Base-by-base conservation (phyloP, 2,329 filamentous ascomycete species). In the Zelopaecilomyces penicillatus region DNA sequence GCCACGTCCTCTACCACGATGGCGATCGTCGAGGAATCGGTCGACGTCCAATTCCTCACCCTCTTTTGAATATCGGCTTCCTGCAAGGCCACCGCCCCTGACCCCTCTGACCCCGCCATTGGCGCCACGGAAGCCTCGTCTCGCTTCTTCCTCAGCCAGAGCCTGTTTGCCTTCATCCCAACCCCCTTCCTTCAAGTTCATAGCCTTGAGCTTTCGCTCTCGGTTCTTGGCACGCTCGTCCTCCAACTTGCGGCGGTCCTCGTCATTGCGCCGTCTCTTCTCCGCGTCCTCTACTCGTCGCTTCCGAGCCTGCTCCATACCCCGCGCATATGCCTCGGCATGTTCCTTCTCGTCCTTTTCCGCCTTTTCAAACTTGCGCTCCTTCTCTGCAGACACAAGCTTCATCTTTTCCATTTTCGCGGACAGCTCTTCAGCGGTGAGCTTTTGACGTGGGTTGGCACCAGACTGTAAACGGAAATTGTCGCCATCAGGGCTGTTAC, bases 371-470 rank as follows among this genome's bases (percentile, higher is more conserved):
- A 78, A 78, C 48, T 75, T 75, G 52, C 75, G 72, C 53, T 73
- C 70, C 62, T 76, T 78, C 57, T 82, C 78, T 0, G 73, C 75
- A 0, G 71, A 68, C 1, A 78, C 58, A 6, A 82, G 67, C 45
- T 77, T 76, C 73, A 80, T 80, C 57, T 75, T 65, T 53, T 75
- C 74, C 72, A 82, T 78, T 57, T 79, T 80, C 48, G 66, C 71
- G 0, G 75, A 67, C 4, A 82, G 70, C 60, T 83, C 74, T 1
- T 65, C 62, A 0, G 82, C 76, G 0, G 77, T 80, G 29, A 80
- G 69, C 61, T 81, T 81, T 27, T 73, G 72, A 8, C 76, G 74
- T 27, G 77, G 76, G 62, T 79, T 80, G 9, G 70, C 73, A 47
- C 77, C 77, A 2, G 75, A 79, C 43, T 66, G 64, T 7, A 75